Percentiles rank a stretch among this genome's conserved stretches.
These are phyloP conservation scores for Mucor velutinosus DNA, from an alignment of 371 early-diverging fungal species.

Conservation along the genomic window DNA sequence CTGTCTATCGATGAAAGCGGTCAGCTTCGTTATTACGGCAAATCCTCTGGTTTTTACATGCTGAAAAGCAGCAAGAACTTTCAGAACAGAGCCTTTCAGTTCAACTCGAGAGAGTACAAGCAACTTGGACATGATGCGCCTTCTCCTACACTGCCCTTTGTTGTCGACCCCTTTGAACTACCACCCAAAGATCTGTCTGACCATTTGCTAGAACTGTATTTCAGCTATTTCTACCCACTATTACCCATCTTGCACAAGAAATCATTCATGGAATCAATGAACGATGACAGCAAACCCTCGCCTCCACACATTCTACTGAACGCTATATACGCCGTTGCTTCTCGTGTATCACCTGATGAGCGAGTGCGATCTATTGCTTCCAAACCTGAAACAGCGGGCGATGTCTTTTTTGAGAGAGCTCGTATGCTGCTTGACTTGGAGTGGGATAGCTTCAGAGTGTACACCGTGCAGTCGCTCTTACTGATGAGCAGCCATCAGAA, in stretches of 20 bases:
- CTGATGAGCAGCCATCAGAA: constrained; percentile 53
- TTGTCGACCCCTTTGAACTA: constrained; percentile 44
- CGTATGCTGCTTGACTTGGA: constrained; percentile 42
- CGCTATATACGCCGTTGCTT: constrained; percentile 49
- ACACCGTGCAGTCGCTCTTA: constrained; percentile 46
- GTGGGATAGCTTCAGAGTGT: constrained; percentile 44
- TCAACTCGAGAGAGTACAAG: constrained; percentile 26
- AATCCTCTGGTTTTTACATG: constrained; percentile 54
- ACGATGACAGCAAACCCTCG: constrained; percentile 17
- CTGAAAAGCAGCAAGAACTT: constrained; percentile 40
- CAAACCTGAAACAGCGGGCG: constrained; percentile 48
- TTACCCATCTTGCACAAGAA: constrained; percentile 70
- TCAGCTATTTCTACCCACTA: constrained; percentile 65
- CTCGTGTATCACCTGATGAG: constrained; percentile 44
- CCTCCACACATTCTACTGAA: constrained; percentile 60
- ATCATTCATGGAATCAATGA: constrained; percentile 56
- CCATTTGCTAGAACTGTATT: constrained; percentile 70
- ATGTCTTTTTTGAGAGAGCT: constrained; percentile 51
- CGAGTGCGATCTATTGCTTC: constrained; percentile 38
- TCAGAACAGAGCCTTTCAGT: constrained; percentile 38
- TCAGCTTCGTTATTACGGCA: constrained; percentile 50
- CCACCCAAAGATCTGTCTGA: constrained; percentile 66
- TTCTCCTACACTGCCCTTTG: constrained; percentile 7
- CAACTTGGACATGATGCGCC: constrained; percentile 4
- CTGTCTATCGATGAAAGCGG: constrained; percentile 50